Evolutionary conservation across 148 eudicot genomes (phyloP).

Genomic region (Chenopodium album): DNA sequence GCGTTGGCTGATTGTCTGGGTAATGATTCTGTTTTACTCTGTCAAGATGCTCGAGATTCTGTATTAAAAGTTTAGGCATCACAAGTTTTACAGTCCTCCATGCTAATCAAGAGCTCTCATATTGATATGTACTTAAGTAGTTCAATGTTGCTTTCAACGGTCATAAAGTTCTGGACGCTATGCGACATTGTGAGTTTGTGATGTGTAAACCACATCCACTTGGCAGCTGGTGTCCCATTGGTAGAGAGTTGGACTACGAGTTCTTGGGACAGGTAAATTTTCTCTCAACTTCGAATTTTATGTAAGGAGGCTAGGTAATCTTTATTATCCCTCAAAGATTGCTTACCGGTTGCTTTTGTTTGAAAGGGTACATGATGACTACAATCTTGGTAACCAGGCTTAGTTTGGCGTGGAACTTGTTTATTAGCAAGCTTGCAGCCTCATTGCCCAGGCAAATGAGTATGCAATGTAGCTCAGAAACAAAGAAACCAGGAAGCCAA

Average conservation of each 20-base stretch:
- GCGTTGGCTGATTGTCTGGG: neutral
- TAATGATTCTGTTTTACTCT: neutral
- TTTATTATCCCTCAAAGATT: neutral
- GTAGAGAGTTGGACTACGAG: conserved; percentile 94
- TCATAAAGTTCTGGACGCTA: conserved; percentile 89
- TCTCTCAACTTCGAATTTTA: neutral
- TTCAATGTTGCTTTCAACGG: conserved; percentile 86
- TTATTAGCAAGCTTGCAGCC: neutral
- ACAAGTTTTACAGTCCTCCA: conserved; percentile 79
- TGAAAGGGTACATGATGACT: neutral
- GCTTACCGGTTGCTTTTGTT: neutral
- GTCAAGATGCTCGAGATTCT: conserved; percentile 89
- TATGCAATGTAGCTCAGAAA: neutral
- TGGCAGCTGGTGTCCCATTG: conserved; percentile 85
- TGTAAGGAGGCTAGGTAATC: neutral
- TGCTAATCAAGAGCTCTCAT: conserved; percentile 81
- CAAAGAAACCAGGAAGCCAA: neutral
- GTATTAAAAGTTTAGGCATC: conserved; percentile 78
- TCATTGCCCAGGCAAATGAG: neutral
- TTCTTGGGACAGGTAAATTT: conserved; percentile 83
- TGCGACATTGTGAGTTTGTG: conserved; percentile 76
- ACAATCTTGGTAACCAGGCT: neutral
- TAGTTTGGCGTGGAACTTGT: conserved; percentile 2
- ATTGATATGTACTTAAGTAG: conserved; percentile 84
- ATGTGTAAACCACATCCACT: conserved; percentile 80